phyloP scores from a whole-genome alignment of 1,139 yeast species.

The Hansenula lynferdii region DNA sequence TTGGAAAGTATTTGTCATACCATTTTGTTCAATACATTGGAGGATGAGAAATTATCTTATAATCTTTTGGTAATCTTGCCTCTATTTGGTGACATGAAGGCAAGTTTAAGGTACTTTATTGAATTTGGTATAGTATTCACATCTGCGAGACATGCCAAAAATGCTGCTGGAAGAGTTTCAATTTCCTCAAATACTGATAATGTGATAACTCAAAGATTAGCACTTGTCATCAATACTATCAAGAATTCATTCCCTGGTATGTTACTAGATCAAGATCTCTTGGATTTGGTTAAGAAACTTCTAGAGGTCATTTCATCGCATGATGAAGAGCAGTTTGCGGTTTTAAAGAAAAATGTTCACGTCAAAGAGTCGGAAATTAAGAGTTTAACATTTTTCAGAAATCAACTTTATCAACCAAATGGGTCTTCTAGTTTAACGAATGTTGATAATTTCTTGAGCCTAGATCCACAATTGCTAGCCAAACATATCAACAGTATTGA shows the following conservation, averaged over 20 bases:
- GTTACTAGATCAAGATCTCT: conserved; percentile 44
- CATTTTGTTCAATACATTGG: conserved; percentile 47
- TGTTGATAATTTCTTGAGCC: conserved; percentile 36
- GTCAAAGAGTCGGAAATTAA: conserved; percentile 38
- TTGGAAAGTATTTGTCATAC: conserved; percentile 74
- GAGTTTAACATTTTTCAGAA: conserved; percentile 26
- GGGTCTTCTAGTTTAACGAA: conserved; percentile 22
- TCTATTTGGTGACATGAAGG: conserved; percentile 54
- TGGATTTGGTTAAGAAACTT: conserved; percentile 37
- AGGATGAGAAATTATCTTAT: conserved; percentile 32
- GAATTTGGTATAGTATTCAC: conserved; percentile 36
- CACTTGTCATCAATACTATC: conserved; percentile 40
- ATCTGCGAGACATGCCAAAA: conserved; percentile 17
- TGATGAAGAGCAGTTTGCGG: conserved; percentile 39
- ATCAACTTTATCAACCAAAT: conserved; percentile 14
- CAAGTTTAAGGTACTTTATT: conserved; percentile 43
- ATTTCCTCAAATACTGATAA: conserved; percentile 30
- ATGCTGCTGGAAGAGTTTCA: conserved; percentile 7
- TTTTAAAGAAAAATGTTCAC: conserved; percentile 36
- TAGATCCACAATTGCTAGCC: conserved; percentile 48
- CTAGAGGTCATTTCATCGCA: conserved; percentile 40
- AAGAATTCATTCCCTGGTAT: conserved; percentile 48
- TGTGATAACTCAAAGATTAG: conserved; percentile 38
- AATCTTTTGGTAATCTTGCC: conserved; percentile 60
- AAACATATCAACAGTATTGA: conserved; percentile 54